These are phyloP conservation scores for Aquilaria yunnanensis DNA, from an alignment of 345 rosid species.

Conservation along the genomic window DNA sequence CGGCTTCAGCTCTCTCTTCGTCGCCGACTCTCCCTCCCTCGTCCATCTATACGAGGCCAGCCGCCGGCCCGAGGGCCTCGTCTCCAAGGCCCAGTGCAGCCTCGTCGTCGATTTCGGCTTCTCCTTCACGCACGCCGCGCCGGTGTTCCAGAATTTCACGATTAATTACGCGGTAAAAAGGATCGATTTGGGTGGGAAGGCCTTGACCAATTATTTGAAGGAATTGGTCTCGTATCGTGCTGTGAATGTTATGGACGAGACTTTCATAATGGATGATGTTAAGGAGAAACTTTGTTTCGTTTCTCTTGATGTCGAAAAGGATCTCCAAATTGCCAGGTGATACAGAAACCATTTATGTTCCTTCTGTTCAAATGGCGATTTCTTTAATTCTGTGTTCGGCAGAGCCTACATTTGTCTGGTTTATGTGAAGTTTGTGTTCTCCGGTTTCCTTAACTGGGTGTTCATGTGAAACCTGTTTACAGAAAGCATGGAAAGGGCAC, in stretches of 20 bases:
- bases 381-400: neutral
- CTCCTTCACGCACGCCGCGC: slow-evolving; percentile 82
- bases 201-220: slow-evolving; percentile 83
- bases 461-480: slow-evolving; percentile 1
- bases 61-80: slow-evolving; percentile 43
- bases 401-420: neutral
- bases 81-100: slow-evolving; percentile 67
- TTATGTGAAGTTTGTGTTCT: neutral
- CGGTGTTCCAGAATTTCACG: slow-evolving; percentile 70
- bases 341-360: neutral
- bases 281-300: slow-evolving; percentile 94
- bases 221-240: slow-evolving; percentile 80
- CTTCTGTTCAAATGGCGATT: neutral
- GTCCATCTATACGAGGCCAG: slow-evolving; percentile 88
- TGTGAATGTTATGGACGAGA: slow-evolving; percentile 80
- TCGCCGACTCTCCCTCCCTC: slow-evolving; percentile 63
- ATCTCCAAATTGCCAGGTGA: slow-evolving; percentile 55
- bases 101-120: slow-evolving; percentile 89
- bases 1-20: slow-evolving; percentile 58
- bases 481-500: slow-evolving; percentile 59
- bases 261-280: slow-evolving; percentile 81
- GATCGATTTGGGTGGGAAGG: slow-evolving; percentile 90
- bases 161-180: slow-evolving; percentile 69
- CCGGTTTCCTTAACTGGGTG: neutral
- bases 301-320: slow-evolving; percentile 68